Conservation (phyloP, 1,284 basidiomycete species). For the Pseudozyma hubeiensis region DNA sequence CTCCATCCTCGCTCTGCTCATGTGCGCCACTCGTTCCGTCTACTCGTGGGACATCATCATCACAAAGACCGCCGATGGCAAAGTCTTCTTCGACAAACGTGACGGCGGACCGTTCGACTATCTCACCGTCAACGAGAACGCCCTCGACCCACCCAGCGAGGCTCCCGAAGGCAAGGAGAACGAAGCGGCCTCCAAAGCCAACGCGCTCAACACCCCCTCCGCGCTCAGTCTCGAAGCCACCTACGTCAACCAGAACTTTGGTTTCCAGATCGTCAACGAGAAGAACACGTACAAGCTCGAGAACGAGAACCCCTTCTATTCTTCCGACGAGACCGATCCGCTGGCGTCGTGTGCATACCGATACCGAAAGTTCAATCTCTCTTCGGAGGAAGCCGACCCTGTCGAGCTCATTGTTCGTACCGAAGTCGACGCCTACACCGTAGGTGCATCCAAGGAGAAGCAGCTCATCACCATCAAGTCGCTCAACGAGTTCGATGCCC, state of each 20-base stretch:
- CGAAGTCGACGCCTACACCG: slow-evolving; percentile 88
- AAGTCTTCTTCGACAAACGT: slow-evolving; percentile 96
- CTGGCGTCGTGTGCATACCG: slow-evolving; percentile 95
- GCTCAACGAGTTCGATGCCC: slow-evolving; percentile 96
- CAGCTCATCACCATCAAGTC: slow-evolving; percentile 82
- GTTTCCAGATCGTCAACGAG: slow-evolving; percentile 92
- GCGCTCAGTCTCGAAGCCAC: slow-evolving; percentile 96
- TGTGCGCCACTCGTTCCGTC: slow-evolving; percentile 93
- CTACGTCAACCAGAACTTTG: slow-evolving; percentile 99
- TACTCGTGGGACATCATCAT: slow-evolving; percentile 99
- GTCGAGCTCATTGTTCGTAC: slow-evolving; percentile 92
- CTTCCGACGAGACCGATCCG: slow-evolving; percentile 91
- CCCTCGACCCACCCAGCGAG: slow-evolving; percentile 92
- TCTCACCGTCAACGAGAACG: slow-evolving; percentile 98
- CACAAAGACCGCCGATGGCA: slow-evolving; percentile 85
- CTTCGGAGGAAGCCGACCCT: slow-evolving; percentile 82
- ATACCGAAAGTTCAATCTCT: slow-evolving; percentile 95
- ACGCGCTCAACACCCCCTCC: slow-evolving; percentile 91
- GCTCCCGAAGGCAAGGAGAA: slow-evolving; percentile 57
- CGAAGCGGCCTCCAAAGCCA: slow-evolving; percentile 68
- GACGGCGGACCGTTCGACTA: slow-evolving; percentile 92
- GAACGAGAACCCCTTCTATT: slow-evolving; percentile 82
- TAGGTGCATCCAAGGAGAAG: slow-evolving; percentile 52
- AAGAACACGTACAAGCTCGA: slow-evolving; percentile 70
- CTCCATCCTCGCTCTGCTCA: slow-evolving; percentile 92